Conservation (phyloP, 1,284 basidiomycete species). For the Paramarasmius palmivorus region DNA sequence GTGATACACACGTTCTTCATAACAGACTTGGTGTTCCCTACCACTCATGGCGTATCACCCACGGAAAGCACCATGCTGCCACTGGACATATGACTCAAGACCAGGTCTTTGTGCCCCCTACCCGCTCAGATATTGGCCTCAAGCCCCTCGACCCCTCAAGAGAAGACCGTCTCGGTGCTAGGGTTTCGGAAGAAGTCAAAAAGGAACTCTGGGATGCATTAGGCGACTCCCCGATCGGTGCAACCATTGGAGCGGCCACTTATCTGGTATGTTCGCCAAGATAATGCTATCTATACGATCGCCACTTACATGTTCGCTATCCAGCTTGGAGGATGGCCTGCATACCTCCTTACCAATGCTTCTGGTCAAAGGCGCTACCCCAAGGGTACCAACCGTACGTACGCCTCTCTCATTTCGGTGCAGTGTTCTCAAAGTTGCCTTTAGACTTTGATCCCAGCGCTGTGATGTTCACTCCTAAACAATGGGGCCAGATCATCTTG, state of each 20-base stretch:
- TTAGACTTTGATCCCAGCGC: conserved; percentile 83
- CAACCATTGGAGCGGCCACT: conserved; percentile 62
- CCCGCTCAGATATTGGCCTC: conserved; percentile 74
- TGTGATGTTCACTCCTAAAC: conserved; percentile 85
- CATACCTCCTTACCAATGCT: conserved; percentile 85
- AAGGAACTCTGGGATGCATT: conserved; percentile 85
- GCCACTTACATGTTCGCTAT: conserved; percentile 5
- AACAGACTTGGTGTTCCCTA: conserved; percentile 90
- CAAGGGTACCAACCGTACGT: conserved; percentile 78
- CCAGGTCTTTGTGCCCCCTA: conserved; percentile 95
- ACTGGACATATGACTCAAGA: conserved; percentile 95
- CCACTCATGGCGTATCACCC: conserved; percentile 97
- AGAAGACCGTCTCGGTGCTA: conserved; percentile 70
- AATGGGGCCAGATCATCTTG: conserved; percentile 76
- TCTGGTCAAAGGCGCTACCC: conserved; percentile 91
- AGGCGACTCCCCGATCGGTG: conserved; percentile 90
- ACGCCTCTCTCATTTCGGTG: conserved; percentile 7
- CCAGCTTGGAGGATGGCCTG: conserved; percentile 83
- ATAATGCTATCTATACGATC: conserved; percentile 5
- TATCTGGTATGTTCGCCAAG: conserved; percentile 61
- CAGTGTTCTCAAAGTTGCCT: conserved; percentile 3
- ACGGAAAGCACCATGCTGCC: conserved; percentile 95
- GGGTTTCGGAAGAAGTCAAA: conserved; percentile 73
- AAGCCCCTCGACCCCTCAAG: conserved; percentile 65
- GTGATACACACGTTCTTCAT: conserved; percentile 18